phyloP scores from a whole-genome alignment of 176 grass and related monocot species.

The Ensete glaucum region DNA sequence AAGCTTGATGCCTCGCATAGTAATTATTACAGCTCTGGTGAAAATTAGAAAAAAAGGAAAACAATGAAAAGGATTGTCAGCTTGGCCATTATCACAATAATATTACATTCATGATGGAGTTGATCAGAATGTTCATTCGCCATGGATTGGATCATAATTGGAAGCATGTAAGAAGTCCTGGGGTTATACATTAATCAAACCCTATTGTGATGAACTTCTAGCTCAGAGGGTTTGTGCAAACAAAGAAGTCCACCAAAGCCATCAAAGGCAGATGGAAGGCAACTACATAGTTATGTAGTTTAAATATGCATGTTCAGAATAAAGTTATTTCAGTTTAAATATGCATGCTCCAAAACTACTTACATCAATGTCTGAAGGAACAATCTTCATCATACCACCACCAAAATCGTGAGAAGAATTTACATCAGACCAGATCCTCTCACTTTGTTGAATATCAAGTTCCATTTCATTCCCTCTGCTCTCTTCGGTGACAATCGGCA shows the following conservation, averaged over 20 bases:
- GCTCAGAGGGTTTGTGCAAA: too few species aligned
- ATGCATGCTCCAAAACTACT: slow-evolving; percentile 15
- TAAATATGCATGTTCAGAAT: slow-evolving; percentile 8
- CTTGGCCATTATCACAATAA: too few species aligned
- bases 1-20: background rate
- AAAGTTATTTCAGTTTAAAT: slow-evolving; percentile 5
- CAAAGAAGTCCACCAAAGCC: too few species aligned
- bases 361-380: slow-evolving; percentile 78
- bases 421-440: slow-evolving; percentile 34
- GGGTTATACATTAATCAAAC: background rate
- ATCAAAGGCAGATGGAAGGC: too few species aligned
- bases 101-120: background rate
- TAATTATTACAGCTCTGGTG: too few species aligned
- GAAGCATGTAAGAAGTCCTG: background rate
- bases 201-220: background rate
- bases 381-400: slow-evolving; percentile 64
- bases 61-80: too few species aligned
- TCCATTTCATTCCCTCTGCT: slow-evolving; percentile 32
- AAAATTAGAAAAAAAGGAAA: too few species aligned
- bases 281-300: background rate
- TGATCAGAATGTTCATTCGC: background rate
- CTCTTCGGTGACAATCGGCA: slow-evolving; percentile 24
- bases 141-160: background rate
- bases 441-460: slow-evolving; percentile 21
- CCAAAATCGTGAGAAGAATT: slow-evolving; percentile 51